phyloP scores from a whole-genome alignment of 768 basidiomycete genomes.

The Agaricus bisporus region DNA sequence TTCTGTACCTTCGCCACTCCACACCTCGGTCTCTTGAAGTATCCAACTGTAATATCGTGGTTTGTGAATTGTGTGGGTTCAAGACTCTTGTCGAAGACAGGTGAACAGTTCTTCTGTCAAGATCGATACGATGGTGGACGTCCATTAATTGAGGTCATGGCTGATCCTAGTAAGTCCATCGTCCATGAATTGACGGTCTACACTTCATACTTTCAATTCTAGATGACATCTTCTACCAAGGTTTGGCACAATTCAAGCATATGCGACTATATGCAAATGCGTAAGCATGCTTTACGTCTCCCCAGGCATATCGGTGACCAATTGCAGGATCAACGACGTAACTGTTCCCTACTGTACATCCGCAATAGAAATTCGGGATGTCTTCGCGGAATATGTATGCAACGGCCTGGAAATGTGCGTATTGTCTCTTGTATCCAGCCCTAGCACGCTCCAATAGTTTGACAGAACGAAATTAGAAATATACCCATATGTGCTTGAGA shows the following conservation, averaged over 20 bases:
- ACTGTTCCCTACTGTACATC: constrained; percentile 84
- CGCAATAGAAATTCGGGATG: constrained; percentile 62
- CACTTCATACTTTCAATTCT: constrained; percentile 2
- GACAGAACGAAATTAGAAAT: constrained; percentile 43
- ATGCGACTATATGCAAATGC: constrained; percentile 80
- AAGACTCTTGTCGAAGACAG: constrained; percentile 68
- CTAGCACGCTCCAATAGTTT: not conserved
- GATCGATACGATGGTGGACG: constrained; percentile 73
- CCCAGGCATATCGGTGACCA: constrained; percentile 1
- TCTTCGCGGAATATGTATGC: constrained; percentile 47
- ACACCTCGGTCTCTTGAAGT: constrained; percentile 67
- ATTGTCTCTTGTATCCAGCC: not conserved
- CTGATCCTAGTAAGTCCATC: constrained; percentile 58
- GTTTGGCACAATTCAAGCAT: constrained; percentile 57
- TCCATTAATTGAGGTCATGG: constrained; percentile 70
- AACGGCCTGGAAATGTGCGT: constrained; percentile 62
- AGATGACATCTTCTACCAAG: constrained; percentile 76
- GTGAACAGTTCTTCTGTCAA: constrained; percentile 68
- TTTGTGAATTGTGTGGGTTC: constrained; percentile 55
- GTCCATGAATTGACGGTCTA: not conserved
- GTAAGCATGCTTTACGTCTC: constrained; percentile 30
- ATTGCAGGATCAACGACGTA: constrained; percentile 54
- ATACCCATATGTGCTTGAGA: constrained; percentile 52
- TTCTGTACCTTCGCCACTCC: constrained; percentile 85
- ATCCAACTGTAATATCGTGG: constrained; percentile 52